These are phyloP conservation scores for Fusarium torulosum DNA, from an alignment of 2,329 filamentous ascomycete species.

Conservation along the genomic window DNA sequence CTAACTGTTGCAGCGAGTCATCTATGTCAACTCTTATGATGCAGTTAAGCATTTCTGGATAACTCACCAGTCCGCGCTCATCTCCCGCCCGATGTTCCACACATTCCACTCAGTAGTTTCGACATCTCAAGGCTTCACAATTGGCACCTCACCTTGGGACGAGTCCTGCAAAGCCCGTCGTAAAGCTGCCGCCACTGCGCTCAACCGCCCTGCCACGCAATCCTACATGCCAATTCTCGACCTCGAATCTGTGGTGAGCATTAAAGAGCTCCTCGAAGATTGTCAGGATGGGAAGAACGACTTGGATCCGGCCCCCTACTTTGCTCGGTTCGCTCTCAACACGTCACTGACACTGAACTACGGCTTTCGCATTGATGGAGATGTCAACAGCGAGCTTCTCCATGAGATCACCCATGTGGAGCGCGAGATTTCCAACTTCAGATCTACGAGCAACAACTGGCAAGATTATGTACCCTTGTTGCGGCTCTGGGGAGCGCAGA, in stretches of 20 bases:
- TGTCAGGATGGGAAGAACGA: conserved; percentile 71
- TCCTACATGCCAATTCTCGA: conserved; percentile 87
- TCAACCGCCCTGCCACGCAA: conserved; percentile 81
- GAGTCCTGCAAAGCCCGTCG: conserved; percentile 82
- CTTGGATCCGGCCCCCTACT: conserved; percentile 78
- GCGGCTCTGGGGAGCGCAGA: conserved; percentile 72
- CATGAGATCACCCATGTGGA: conserved; percentile 82
- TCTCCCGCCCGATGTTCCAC: conserved; percentile 82
- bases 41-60: conserved; percentile 81
- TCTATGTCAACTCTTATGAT: conserved; percentile 84
- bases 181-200: conserved; percentile 82
- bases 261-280: conserved; percentile 78
- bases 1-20: conserved; percentile 64
- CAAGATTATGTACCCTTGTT: conserved; percentile 86
- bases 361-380: conserved; percentile 79
- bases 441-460: conserved; percentile 85
- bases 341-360: conserved; percentile 84
- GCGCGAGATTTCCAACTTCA: conserved; percentile 79
- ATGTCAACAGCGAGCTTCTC: conserved; percentile 74
- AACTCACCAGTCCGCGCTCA: conserved; percentile 80
- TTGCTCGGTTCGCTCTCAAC: conserved; percentile 81
- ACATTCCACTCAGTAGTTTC: conserved; percentile 86
- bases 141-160: conserved; percentile 87
- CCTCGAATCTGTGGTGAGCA: conserved; percentile 77
- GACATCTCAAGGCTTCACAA: conserved; percentile 81